A percentile compares a stretch with the other conserved stretches of the same genome.
Evolutionary conservation across 768 basidiomycete species (phyloP).

Genomic region (Hysterangium stoloniferum): DNA sequence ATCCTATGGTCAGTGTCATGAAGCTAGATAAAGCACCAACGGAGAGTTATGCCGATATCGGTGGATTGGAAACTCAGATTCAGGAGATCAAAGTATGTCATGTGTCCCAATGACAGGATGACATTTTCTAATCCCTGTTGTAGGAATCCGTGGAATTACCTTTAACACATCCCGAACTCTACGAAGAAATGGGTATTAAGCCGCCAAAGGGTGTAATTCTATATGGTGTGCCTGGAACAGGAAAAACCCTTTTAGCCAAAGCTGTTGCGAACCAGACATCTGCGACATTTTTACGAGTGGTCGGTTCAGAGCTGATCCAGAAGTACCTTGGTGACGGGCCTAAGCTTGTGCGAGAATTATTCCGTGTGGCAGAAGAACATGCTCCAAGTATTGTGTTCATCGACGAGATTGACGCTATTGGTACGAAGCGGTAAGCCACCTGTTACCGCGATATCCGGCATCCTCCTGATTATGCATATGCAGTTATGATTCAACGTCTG

Average conservation of each 20-base stretch:
- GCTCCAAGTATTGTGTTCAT: slow-evolving; percentile 99
- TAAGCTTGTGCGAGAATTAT: slow-evolving; percentile 94
- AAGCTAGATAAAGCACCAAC: slow-evolving; percentile 98
- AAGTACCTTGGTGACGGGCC: slow-evolving; percentile 99
- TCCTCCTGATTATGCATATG: slow-evolving; percentile 10
- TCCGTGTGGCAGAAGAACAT: slow-evolving; percentile 95
- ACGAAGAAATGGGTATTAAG: slow-evolving; percentile 99
- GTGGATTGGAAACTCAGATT: slow-evolving; percentile 93
- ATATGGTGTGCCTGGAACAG: slow-evolving; percentile 97
- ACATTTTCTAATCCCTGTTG: slow-evolving; percentile 2
- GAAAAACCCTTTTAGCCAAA: slow-evolving; percentile 95
- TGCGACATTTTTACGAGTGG: slow-evolving; percentile 94
- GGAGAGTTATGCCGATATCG: slow-evolving; percentile 97
- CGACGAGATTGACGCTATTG: slow-evolving; percentile 97
- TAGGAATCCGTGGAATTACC: slow-evolving; percentile 98
- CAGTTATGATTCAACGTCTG: slow-evolving; percentile 97
- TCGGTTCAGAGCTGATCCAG: slow-evolving; percentile 97
- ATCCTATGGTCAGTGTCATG: slow-evolving; percentile 97
- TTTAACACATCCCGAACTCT: slow-evolving; percentile 93
- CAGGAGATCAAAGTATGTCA: slow-evolving; percentile 89
- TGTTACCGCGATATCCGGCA: too few species aligned
- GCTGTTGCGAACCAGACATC: slow-evolving; percentile 98
- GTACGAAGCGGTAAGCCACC: slow-evolving; percentile 77
- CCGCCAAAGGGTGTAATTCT: slow-evolving; percentile 99
- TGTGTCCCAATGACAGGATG: not conserved